Conservation (phyloP, 805 yeast species). For the Metschnikowia sp. region DNA sequence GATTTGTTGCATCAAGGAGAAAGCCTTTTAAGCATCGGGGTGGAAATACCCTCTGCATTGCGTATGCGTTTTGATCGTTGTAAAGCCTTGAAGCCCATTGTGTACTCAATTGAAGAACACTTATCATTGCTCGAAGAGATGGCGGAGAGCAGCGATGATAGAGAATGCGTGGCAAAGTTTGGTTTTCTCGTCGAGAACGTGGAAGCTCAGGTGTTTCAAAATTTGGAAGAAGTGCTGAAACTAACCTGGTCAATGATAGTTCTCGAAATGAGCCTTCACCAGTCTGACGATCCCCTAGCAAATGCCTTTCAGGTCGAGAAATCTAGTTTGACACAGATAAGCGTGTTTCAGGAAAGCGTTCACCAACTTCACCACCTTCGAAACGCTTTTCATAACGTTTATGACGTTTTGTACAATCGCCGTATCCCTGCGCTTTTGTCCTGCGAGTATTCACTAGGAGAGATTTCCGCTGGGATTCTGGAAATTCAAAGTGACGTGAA, state of each 20-base stretch:
- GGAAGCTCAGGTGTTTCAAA: constrained; percentile 27
- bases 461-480: neutral
- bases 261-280: constrained; percentile 20
- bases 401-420: constrained; percentile 1
- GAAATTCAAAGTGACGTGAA: constrained; percentile 7
- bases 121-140: no score
- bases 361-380: constrained; percentile 15
- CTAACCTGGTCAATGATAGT: constrained; percentile 12
- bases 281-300: constrained; percentile 17
- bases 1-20: constrained; percentile 7
- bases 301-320: neutral
- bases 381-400: constrained; percentile 6
- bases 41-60: constrained; percentile 55
- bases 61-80: constrained; percentile 46
- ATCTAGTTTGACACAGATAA: constrained; percentile 17
- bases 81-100: constrained; percentile 54
- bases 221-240: constrained; percentile 8
- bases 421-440: constrained; percentile 2
- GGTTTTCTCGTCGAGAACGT: constrained; percentile 40
- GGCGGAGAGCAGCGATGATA: constrained; percentile 7
- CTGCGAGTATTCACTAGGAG: constrained; percentile 4
- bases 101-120: constrained; percentile 36
- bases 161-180: constrained; percentile 39
- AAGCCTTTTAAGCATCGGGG: constrained; percentile 36
- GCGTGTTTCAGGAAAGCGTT: constrained; percentile 23